Base-by-base conservation (phyloP, 176 grass and related monocot species). In the Phoenix roebelenii region DNA sequence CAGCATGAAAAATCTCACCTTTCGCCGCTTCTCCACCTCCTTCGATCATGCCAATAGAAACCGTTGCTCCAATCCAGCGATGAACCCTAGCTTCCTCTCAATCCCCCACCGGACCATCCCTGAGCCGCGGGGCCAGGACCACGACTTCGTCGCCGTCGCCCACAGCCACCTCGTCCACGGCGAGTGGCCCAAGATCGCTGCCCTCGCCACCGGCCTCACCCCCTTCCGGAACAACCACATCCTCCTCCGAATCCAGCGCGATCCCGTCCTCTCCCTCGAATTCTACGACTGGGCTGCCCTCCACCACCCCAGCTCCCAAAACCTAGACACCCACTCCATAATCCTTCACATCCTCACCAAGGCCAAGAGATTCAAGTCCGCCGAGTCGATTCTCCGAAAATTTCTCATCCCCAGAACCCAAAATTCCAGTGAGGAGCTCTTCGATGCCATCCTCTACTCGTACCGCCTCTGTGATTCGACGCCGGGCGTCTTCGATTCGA, bases 51-150 rank as follows among this genome's bases (percentile, higher is more conserved):
- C 26, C 51, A 22, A 9, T 12, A 15, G 5, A 16, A 48, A 3
- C 3, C 48, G 3, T 23, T 2, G 5, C 55, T 7, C 2, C 28
- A 4, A 5, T 39, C 59, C 17, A 44, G 5, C 3, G 17, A 24
- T 20, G n/a, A 30, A 17, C 35, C 24, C 51, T 25, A 22, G 7
- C 44, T 58, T 14, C 25, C 66, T 89, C 0, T 85, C 90, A 35
- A 64, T 89, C 44, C 90, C 85, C 16, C 80, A 84, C 59, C 84
- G 69, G 66, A 72, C 76, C 17, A 80, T 95, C 20, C 79, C 79
- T 23, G 67, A 76, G 1, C 73, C 88, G 15, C 61, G 54, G 17
- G 82, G 85, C 23, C 73, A 83, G 35, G 90, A 89, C 79, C 67
- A 76, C 57, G 76, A 79, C 63, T 89, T 86, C 63, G 67, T 86